Percentiles rank a stretch among this genome's conserved stretches.
These are phyloP conservation scores for Nannochloris sp. DNA, from an alignment of 139 green algal species.

Conservation along the genomic window DNA sequence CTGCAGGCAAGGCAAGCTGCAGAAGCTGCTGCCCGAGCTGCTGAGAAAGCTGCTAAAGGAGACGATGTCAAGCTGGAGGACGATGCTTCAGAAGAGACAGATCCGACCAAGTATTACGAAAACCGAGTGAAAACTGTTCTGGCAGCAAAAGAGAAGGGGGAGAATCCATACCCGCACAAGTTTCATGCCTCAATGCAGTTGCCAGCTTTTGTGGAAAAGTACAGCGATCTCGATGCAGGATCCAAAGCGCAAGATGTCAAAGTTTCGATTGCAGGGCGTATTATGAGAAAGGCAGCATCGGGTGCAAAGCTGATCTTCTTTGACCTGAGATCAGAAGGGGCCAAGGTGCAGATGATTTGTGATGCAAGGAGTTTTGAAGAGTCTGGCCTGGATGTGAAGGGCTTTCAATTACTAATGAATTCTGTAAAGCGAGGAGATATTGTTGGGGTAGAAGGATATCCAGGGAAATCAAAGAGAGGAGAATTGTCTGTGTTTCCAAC, in stretches of 20 bases:
- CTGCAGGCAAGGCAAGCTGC: constrained; percentile 59
- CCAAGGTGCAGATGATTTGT: constrained; percentile 93
- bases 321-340: constrained; percentile 78
- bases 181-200: constrained; percentile 76
- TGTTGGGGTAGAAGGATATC: constrained; percentile 80
- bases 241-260: constrained; percentile 38
- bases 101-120: constrained; percentile 84
- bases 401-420: constrained; percentile 74
- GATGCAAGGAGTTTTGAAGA: constrained; percentile 46
- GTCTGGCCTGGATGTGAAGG: constrained; percentile 48
- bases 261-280: constrained; percentile 58
- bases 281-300: constrained; percentile 76
- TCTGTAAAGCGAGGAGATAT: constrained; percentile 89
- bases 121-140: constrained; percentile 65
- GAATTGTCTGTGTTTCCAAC: constrained; percentile 92
- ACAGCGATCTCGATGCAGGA: constrained; percentile 48
- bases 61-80: constrained; percentile 42
- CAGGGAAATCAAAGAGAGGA: constrained; percentile 93
- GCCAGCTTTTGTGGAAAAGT: constrained; percentile 75
- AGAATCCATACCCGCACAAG: constrained; percentile 98
- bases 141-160: constrained; percentile 61
- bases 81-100: constrained; percentile 56
- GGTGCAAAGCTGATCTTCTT: constrained; percentile 97
- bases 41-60: constrained; percentile 31
- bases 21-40: constrained; percentile 37